Evolutionary conservation across 1,139 yeast genomes (phyloP).

Genomic region (Blastobotrys capitulatus): DNA sequence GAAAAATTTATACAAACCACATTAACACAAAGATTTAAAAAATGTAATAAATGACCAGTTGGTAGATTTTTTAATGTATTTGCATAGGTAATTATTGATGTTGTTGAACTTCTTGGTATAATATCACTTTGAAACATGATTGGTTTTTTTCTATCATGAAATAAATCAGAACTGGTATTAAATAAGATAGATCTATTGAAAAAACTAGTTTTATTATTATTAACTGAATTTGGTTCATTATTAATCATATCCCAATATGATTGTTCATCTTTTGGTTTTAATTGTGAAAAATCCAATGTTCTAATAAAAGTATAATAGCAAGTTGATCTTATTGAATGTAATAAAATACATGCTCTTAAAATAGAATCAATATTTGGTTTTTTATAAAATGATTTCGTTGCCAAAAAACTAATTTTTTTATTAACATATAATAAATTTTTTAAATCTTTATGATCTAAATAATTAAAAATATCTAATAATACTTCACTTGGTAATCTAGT

Average conservation of each 20-base stretch:
- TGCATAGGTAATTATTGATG: not conserved
- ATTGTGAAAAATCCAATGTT: conserved; percentile 51
- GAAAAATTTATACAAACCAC: conserved; percentile 24
- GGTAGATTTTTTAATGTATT: conserved; percentile 23
- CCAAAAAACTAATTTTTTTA: conserved; percentile 10
- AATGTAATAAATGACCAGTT: conserved; percentile 26
- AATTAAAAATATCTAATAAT: conserved; percentile 14
- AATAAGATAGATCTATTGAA: too few species aligned
- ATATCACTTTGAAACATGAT: too few species aligned
- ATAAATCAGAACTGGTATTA: too few species aligned
- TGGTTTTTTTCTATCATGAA: too few species aligned
- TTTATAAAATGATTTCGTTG: conserved; percentile 39
- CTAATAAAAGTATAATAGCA: conserved; percentile 43
- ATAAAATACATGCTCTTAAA: conserved; percentile 72
- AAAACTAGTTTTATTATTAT: too few species aligned
- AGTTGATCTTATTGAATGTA: conserved; percentile 54
- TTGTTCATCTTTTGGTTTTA: conserved; percentile 35
- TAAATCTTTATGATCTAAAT: conserved; percentile 15
- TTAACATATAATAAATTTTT: conserved; percentile 16
- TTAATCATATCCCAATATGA: conserved; percentile 87
- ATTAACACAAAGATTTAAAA: conserved; percentile 23
- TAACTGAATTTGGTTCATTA: conserved; percentile 37
- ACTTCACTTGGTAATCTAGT: conserved; percentile 20
- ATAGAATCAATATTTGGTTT: conserved; percentile 57
- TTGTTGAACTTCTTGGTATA: not conserved